Evolutionary conservation across 805 yeast genomes (phyloP), one percentile per base, ranked within the genome.

Genomic region (Candida broadrunensis): DNA sequence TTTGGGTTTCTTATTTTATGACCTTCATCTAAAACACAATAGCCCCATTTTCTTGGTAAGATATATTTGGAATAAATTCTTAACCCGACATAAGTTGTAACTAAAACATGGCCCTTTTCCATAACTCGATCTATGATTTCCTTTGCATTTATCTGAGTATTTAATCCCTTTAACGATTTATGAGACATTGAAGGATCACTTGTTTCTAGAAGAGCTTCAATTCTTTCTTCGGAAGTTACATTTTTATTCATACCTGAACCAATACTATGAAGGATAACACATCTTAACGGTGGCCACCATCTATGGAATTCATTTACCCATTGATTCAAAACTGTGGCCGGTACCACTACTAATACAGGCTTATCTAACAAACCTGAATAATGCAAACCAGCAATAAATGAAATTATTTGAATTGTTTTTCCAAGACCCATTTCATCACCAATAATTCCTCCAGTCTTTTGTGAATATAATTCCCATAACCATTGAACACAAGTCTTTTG

Each of bases 391-490:
- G 98, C 97, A 7, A 93, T 55, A 59, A 91, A 93, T 1, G 97
- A 81, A 33, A 89, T 88, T 7, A 93, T 78, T 57, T 93, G 98
- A 37, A 93, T 85, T 0, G 99, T 93, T 56, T 93, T 93, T 2
- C 99, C 99, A 14, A 93, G 65, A 0, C 99, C 99, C 99, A 93
- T 93, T 60, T 93, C 99, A 62, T 93, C 99, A 19, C 98, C 97
- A 31, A 93, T 75, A 17, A 93, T 93, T 0, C 99, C 99, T 2
- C 99, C 99, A 2, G 90, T 84, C 37, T 78, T 80, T 59, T 93
- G 98, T 16, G 80, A 73, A 53, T 86, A 83, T n/a, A 93, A 68
- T 56, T 93, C 99, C 83, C 95, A 90, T 2, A 93, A 75, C 99
- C 99, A 91, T 54, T 93, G 96, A 1, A 93, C 97, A 46, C 98